Conservation (phyloP, 2,329 filamentous ascomycete species). For the Cladophialophora exuberans region DNA sequence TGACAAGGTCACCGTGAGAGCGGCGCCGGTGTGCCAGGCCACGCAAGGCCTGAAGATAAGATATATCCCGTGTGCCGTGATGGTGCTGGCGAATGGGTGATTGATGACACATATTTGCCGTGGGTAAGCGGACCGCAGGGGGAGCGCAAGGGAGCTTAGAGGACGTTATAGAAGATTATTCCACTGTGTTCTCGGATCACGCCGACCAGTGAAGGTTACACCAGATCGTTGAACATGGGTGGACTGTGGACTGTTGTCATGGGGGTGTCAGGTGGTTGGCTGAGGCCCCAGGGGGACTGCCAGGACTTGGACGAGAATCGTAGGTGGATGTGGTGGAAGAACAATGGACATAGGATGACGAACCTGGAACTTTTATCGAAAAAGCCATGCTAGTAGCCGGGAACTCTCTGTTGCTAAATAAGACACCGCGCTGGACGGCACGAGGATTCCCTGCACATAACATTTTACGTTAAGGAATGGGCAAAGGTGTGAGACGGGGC, state of each 20-base stretch:
- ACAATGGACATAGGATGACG: no score
- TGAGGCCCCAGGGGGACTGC: no score
- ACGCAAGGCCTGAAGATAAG: neutral
- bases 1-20: no score
- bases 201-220: constrained; percentile 7
- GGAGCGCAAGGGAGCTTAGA: no score
- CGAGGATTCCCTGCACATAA: no score
- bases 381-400: neutral
- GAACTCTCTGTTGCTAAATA: no score
- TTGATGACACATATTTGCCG: constrained; percentile 5
- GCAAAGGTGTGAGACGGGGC: no score
- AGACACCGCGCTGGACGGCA: constrained; percentile 17
- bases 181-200: constrained; percentile 1
- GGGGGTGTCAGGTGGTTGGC: constrained; percentile 1
- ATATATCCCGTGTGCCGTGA: constrained; percentile 11
- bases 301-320: no score
- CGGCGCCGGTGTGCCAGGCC: no score
- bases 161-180: neutral
- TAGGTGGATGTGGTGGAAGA: no score
- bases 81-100: no score
- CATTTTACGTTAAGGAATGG: constrained; percentile 1
- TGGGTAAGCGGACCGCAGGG: constrained; percentile 13
- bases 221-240: constrained; percentile 5
- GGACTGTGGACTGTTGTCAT: constrained; percentile 10
- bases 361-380: neutral